These are phyloP conservation scores for Gossypium herbaceum DNA, from an alignment of 345 rosid species.

Conservation along the genomic window DNA sequence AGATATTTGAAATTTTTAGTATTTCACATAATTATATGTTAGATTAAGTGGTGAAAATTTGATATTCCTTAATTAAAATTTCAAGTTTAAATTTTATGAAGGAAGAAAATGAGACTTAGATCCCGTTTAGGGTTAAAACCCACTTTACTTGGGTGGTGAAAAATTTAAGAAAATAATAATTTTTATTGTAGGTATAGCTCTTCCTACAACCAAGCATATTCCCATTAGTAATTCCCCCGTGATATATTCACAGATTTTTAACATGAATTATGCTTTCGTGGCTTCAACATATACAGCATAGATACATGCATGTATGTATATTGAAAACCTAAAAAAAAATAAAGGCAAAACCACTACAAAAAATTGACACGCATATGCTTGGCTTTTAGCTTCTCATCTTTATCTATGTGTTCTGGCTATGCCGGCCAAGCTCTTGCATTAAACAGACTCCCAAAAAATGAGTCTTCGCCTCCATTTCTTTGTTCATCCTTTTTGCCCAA, in stretches of 20 bases:
- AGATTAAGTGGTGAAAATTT: too few relatives aligned
- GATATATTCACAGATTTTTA: background rate
- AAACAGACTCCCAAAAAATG: background rate
- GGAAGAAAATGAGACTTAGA: too few relatives aligned
- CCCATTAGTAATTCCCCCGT: background rate
- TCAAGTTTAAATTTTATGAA: too few relatives aligned
- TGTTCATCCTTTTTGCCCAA: conserved; percentile 18
- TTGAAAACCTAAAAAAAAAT: too few relatives aligned
- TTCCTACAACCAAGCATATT: background rate
- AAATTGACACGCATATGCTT: conserved; percentile 20
- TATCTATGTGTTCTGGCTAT: conserved; percentile 37
- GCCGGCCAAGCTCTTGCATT: conserved; percentile 46
- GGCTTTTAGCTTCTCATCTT: conserved; percentile 31
- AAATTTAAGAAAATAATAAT: too few relatives aligned
- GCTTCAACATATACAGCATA: background rate
- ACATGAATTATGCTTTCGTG: background rate
- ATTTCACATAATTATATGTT: too few relatives aligned
- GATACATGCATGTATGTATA: too few relatives aligned
- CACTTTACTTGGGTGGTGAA: too few relatives aligned
- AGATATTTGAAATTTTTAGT: too few relatives aligned
- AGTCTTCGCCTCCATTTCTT: conserved; percentile 20
- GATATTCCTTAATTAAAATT: too few relatives aligned
- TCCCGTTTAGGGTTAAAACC: too few relatives aligned
- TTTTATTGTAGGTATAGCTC: background rate
- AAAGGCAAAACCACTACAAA: conserved; percentile 5